These are phyloP conservation scores for Malus hybrid DNA, from an alignment of 331 rosid species.

Conservation along the genomic window DNA sequence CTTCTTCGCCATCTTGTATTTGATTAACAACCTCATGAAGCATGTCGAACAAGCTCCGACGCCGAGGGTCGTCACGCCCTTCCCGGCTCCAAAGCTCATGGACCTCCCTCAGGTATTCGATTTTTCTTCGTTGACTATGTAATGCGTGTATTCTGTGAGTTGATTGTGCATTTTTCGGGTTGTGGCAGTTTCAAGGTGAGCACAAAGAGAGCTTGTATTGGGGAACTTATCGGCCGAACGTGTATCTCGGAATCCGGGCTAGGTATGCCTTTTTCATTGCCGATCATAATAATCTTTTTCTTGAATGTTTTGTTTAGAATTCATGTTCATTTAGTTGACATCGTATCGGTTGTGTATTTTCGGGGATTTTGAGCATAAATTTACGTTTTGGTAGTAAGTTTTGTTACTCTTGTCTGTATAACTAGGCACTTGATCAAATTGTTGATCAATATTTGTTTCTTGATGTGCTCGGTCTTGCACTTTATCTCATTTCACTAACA, in stretches of 20 bases:
- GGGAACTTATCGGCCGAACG: constrained; percentile 97
- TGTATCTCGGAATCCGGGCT: constrained; percentile 88
- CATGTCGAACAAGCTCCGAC: constrained; percentile 18
- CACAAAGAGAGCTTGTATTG: constrained; percentile 93
- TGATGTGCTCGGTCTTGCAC: neutral
- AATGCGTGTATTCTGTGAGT: neutral
- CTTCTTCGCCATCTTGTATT: constrained; percentile 41
- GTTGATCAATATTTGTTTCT: neutral
- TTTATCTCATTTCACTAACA: no score
- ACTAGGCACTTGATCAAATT: neutral
- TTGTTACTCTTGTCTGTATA: neutral
- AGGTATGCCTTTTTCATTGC: constrained; percentile 33
- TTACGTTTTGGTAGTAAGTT: neutral
- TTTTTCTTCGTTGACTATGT: neutral
- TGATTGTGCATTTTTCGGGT: constrained; percentile 4
- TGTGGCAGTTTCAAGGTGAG: constrained; percentile 79
- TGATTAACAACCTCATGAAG: constrained; percentile 35
- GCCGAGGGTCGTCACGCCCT: constrained; percentile 64
- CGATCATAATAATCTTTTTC: neutral
- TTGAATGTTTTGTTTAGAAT: neutral
- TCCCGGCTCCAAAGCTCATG: constrained; percentile 78
- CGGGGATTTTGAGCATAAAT: neutral
- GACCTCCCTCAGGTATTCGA: constrained; percentile 81
- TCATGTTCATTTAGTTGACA: neutral
- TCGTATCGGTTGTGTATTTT: neutral